phyloP scores from a whole-genome alignment of 805 yeast genomes.

The Cyberlindnera petersonii region DNA sequence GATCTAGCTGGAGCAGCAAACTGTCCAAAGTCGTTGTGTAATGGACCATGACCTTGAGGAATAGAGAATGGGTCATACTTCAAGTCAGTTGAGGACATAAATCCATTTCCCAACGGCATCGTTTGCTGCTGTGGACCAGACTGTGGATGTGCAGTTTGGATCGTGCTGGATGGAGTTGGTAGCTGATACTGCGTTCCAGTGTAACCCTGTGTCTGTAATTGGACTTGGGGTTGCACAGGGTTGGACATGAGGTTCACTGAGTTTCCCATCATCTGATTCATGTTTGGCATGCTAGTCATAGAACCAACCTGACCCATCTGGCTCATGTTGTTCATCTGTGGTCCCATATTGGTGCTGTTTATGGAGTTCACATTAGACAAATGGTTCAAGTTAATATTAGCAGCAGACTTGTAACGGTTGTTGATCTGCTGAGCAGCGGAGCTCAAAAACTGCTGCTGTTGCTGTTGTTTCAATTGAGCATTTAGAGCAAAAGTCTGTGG shows the following conservation, averaged over 20 bases:
- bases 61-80: constrained; percentile 12
- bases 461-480: constrained; percentile 26
- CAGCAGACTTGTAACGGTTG: constrained; percentile 17
- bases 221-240: constrained; percentile 3
- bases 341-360: constrained; percentile 4
- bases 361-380: constrained; percentile 5
- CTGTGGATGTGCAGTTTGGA: constrained; percentile 8
- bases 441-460: constrained; percentile 22
- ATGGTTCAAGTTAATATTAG: constrained; percentile 1
- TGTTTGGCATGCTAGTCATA: not conserved
- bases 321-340: constrained; percentile 2
- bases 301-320: constrained; percentile 1
- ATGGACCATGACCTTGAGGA: constrained; percentile 12
- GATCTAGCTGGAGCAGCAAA: constrained; percentile 17
- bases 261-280: constrained; percentile 3
- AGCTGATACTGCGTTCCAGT: constrained; percentile 4
- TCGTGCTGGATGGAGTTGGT: not conserved
- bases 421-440: constrained; percentile 19
- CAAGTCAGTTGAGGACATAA: constrained; percentile 1
- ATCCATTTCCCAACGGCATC: not conserved
- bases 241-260: constrained; percentile 5
- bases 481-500: constrained; percentile 21
- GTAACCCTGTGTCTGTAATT: constrained; percentile 2
- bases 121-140: constrained; percentile 8
- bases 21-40: constrained; percentile 21